Evolutionary conservation across 305 asterid species (phyloP), one percentile per base, ranked within the genome.

Genomic region (Caryopteris hybrid): DNA sequence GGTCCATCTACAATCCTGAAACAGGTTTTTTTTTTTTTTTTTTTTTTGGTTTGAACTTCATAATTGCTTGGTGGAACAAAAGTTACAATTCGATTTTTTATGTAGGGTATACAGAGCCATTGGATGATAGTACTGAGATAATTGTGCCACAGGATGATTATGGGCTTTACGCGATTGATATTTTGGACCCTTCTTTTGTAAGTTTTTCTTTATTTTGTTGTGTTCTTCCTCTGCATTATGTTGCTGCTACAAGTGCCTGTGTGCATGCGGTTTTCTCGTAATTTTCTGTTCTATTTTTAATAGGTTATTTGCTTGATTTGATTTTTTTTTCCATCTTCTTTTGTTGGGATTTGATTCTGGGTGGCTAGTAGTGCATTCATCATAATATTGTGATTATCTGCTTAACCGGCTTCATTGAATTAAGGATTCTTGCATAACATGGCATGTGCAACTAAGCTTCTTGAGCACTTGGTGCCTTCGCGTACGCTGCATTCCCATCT

Each of bases 121-220:
- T 91, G 84, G 96, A 94, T 75, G 84, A 79, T 72, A 73, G 69
- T 66, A 62, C 74, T 51, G 96, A 91, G 58, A 84, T 94, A 38
- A 76, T 80, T 39, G 97, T 94, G 61, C 99, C 99, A 29, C 79
- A 91, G 79, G 97, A 94, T 85, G 99, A 94, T 82, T 71, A 87
- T 77, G 99, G 99, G 22, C 91, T 91, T 38, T 94, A 87, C 69
- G 98, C 99, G 60, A 91, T 94, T 73, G 96, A 91, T 78, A 84
- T 94, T 74, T 81, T 94, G 88, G 99, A 94, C 73, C 98, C 98
- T 79, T 87, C 99, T 16, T 13, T 74, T 4, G 99, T 89, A 77
- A 76, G 87, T 54, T 9, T 46, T 34, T 34, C 3, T 14, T 10
- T 45, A 0, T 43, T 6, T 42, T 20, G 5, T 29, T 27, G 10